Evolutionary conservation across 192 early-diverging fungal genomes (phyloP), one percentile per base, ranked within the genome.

Genomic region (Kickxella alabastrina): DNA sequence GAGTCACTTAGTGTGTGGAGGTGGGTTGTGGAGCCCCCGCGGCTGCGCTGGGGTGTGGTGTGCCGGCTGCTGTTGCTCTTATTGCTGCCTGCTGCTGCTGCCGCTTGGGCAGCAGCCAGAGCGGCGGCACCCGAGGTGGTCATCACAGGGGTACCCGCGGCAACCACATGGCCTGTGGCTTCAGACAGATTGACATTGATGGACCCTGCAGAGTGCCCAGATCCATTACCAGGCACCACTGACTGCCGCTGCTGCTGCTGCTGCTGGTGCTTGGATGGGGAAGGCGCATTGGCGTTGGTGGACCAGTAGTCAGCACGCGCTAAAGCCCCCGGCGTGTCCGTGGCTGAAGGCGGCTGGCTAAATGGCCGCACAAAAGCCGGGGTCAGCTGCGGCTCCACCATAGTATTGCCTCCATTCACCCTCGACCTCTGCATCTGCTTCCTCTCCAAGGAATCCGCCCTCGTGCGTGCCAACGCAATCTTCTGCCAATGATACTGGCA

Each of bases 401-500:
- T 43, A 28, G 24, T 45, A 8, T 45, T 23, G 13, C 37, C 25
- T 39, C 8, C 10, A 4, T 36, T 17, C 32, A 36, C 24, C 25
- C 22, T 14, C 25, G 10, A 14, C n/a, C 39, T 10, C 24, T 41
- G 50, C 10, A 36, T 42, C 24, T 24, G 31, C 21, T 46, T 18
- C 53, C 29, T 43, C 10, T 47, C 42, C 46, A 28, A 15, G 13
- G 62, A 43, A 1, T 75, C 64, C 6, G 59, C 34, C 22, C 71
- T 59, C 1, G 57, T 67, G 37, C 71, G 56, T 3, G 71, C 59
- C 35, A 75, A 37, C 5, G 71, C 71, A 43, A 75, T 67, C 52
- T 75, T 75, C 19, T 75, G 71, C 73, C 65, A 76, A 24, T 76
- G 73, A 62, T 76, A 76, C 51, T 68, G 65, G 43, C 73, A 76